Percentiles rank a stretch among this genome's conserved stretches.
These are phyloP conservation scores for Otatea glauca DNA, from an alignment of 176 grass and related monocot genomes.

Conservation along the genomic window DNA sequence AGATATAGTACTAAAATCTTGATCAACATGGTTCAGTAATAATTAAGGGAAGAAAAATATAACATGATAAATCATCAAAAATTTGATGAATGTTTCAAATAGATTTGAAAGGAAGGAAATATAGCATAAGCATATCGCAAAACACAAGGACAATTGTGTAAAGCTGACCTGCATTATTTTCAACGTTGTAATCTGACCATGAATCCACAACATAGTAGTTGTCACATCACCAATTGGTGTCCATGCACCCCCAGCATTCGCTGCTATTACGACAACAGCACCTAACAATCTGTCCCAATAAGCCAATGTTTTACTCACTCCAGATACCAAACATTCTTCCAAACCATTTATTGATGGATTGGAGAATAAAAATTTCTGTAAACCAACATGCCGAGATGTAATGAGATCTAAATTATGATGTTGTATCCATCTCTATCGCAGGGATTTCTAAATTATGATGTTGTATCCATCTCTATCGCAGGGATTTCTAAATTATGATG, in stretches of 20 bases:
- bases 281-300: conserved; percentile 87
- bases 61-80: conserved; percentile 14
- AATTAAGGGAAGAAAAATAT: neutral
- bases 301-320: conserved; percentile 33
- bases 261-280: conserved; percentile 88
- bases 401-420: neutral
- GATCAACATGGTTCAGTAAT: neutral
- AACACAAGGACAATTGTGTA: conserved; percentile 27
- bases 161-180: conserved; percentile 76
- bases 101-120: conserved; percentile 3
- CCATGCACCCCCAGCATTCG: conserved; percentile 97
- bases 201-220: conserved; percentile 98
- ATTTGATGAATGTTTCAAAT: neutral
- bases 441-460: no score
- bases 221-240: conserved; percentile 99
- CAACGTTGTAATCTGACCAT: conserved; percentile 87
- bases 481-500: no score
- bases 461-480: no score
- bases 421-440: neutral
- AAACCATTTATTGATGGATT: conserved; percentile 20
- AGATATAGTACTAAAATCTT: conserved; percentile 5
- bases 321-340: conserved; percentile 9
- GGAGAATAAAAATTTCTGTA: neutral
- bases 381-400: neutral
- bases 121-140: neutral